Percentiles rank a stretch among this genome's conserved stretches.
Conservation (phyloP, 208 protist genomes). For the Jaenimonas drosophilae region DNA sequence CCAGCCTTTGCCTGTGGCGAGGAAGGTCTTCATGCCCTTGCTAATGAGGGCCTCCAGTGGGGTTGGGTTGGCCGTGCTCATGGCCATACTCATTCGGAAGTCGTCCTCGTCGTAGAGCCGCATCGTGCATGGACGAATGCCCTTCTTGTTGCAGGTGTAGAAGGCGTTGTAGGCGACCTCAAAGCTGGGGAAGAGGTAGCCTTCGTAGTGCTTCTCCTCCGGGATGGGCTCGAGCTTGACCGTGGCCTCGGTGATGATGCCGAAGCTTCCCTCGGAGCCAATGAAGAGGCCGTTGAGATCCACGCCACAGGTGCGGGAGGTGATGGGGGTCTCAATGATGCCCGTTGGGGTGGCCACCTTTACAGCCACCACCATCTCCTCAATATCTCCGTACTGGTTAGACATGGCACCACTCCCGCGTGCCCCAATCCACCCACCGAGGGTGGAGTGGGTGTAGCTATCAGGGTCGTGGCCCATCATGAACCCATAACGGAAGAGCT, state of each 20-base stretch:
- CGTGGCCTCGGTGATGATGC: conserved; percentile 90
- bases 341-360: conserved; percentile 90
- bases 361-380: conserved; percentile 88
- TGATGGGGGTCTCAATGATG: conserved; percentile 72
- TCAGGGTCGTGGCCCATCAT: conserved; percentile 92
- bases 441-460: conserved; percentile 89
- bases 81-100: conserved; percentile 80
- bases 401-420: conserved; percentile 92
- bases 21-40: conserved; percentile 56
- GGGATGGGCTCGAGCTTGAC: conserved; percentile 87
- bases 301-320: conserved; percentile 73
- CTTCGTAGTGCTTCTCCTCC: conserved; percentile 72
- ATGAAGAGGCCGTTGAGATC: conserved; percentile 89
- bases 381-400: conserved; percentile 93
- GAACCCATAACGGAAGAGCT: conserved; percentile 80
- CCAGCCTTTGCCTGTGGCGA: conserved; percentile 53
- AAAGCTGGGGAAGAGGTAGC: conserved; percentile 86
- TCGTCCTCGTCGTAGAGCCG: conserved; percentile 90
- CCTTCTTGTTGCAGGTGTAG: conserved; percentile 68
- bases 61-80: conserved; percentile 54
- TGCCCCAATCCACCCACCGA: conserved; percentile 94
- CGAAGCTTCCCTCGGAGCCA: conserved; percentile 90
- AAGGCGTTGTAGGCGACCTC: conserved; percentile 79
- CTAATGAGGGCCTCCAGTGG: conserved; percentile 34
- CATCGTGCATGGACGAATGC: conserved; percentile 80